These are phyloP conservation scores for Inosperma sp. DNA, from an alignment of 768 basidiomycete species.

Conservation along the genomic window DNA sequence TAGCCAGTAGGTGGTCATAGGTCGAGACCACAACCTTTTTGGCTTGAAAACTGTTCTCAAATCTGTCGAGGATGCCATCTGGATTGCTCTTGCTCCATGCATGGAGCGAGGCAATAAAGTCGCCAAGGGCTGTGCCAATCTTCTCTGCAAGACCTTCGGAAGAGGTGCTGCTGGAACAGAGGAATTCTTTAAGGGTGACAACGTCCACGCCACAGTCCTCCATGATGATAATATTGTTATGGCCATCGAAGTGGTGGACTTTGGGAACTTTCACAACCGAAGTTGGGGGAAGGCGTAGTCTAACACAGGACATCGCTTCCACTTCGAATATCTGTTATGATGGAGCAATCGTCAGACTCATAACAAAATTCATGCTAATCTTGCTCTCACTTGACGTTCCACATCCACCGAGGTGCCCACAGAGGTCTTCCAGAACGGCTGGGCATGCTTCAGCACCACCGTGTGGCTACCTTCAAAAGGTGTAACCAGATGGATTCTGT, in stretches of 20 bases:
- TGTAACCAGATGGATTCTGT: background rate
- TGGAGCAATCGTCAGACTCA: background rate
- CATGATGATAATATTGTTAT: background rate
- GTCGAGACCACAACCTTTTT: background rate
- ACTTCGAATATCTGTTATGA: background rate
- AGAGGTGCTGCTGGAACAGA: background rate
- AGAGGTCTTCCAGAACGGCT: background rate
- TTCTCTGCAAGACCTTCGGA: background rate
- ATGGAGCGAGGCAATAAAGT: background rate
- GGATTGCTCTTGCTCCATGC: background rate
- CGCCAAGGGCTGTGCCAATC: background rate
- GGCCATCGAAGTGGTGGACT: background rate
- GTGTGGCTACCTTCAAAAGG: background rate
- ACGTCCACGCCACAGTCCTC: background rate
- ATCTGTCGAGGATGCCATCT: background rate
- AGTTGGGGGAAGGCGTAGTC: background rate
- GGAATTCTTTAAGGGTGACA: background rate
- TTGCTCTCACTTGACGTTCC: background rate
- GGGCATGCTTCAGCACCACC: background rate
- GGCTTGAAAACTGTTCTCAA: background rate
- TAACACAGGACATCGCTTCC: background rate
- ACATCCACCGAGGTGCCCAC: background rate
- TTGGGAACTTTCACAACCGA: background rate
- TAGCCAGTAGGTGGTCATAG: background rate
- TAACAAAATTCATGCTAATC: background rate